phyloP scores from a whole-genome alignment of 371 early-diverging fungal species.

The Apophysomyces elegans region DNA sequence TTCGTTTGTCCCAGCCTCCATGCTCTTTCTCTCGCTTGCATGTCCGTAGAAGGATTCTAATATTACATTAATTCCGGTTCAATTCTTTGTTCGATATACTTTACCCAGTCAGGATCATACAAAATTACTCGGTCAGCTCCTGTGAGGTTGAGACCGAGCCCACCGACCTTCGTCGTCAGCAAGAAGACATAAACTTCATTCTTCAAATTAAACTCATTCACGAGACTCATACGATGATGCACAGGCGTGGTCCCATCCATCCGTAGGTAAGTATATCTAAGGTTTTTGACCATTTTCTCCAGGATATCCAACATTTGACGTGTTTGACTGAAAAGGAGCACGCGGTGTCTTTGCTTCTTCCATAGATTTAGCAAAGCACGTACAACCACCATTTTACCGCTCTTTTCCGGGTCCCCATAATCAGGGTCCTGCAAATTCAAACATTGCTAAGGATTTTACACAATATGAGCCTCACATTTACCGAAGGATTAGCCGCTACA shows the following conservation, averaged over 20 bases:
- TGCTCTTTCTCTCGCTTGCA: conserved; percentile 96
- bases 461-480: conserved; percentile 5
- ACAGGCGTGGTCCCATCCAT: conserved; percentile 98
- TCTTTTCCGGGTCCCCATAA: conserved; percentile 69
- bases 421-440: conserved; percentile 40
- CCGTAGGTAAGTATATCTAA: conserved; percentile 70
- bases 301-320: conserved; percentile 96
- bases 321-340: conserved; percentile 96
- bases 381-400: conserved; percentile 92
- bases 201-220: conserved; percentile 87
- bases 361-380: conserved; percentile 85
- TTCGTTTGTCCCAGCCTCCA: conserved; percentile 95
- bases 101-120: conserved; percentile 97
- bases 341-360: conserved; percentile 84
- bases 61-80: not conserved
- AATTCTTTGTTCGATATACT: not conserved
- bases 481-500: conserved; percentile 26
- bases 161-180: conserved; percentile 97
- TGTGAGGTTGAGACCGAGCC: conserved; percentile 95
- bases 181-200: conserved; percentile 84
- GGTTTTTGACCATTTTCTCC: conserved; percentile 62
- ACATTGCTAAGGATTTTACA: not conserved
- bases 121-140: conserved; percentile 96
- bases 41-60: conserved; percentile 95
- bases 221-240: conserved; percentile 75